Base-by-base conservation (phyloP, 1,284 basidiomycete species). In the Thelephora terrestris region DNA sequence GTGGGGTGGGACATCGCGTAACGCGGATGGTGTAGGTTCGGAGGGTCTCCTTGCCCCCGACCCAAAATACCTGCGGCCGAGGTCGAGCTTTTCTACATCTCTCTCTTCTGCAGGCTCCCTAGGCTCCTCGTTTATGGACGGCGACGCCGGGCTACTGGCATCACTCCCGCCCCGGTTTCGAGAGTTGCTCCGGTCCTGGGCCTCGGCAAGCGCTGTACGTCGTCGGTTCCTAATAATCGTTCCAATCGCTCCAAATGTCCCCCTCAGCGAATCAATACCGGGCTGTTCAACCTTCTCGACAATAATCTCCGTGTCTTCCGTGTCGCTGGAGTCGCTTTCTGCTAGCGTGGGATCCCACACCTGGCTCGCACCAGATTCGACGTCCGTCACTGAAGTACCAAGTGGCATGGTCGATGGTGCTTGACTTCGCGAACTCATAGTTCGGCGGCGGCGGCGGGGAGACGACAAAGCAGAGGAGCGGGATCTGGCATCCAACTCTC, bases 191-290 rank as follows among this genome's bases (percentile, higher is more conserved):
- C 12, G 20, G 16, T 25, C 21, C 5, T 25, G 20, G 10, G 55
- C 56, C 23, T 51, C 52, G 7, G 57, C 58, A 10, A 61, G 50
- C 1, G 58, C 61, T 6, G 55, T 52, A 10, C 61, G 52, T 23
- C 61, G 55, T 40, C 58, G 55, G 4, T 58, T 57, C 36, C 61
- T 56, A 25, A 62, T 58, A 43, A 61, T 56, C 6, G 58, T 59
- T 4, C 61, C 61, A 23, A 62, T 53, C 2, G 58, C 49, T 23
- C 61, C 61, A 7, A 59, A 58, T 1, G 58, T 57, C 43, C 60
- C 60, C 17, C 61, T 57, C 18, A 62, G 47, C 3, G 61, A 58
- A 51, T 62, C 61, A 16, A 62, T 37, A 1, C 61, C 61, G 1
- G 61, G 61, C 46, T 58, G 59, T 45, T 62, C 61, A 2, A 56